Base-by-base conservation (phyloP, 164 flowering plant genomes). In the Hamamelis virginiana region DNA sequence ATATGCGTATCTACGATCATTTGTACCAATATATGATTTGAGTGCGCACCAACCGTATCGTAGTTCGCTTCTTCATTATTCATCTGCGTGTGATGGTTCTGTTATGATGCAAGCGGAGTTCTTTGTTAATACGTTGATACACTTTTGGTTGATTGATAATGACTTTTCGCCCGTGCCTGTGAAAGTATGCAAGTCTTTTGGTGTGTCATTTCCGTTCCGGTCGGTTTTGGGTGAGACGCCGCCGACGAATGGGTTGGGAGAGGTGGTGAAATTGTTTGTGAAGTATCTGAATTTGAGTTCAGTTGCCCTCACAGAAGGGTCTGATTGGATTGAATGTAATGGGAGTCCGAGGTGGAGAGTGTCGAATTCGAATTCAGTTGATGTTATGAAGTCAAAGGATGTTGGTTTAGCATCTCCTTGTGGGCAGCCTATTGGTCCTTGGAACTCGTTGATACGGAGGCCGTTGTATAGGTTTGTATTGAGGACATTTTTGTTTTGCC, bases 91-190 rank as follows among this genome's bases (percentile, higher is more conserved):
- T 69, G 96, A 90, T 77, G 82, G 77, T 60, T 77, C 85, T 0
- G 64, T 68, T 51, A 22, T 69, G 38, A 28, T 62, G 45, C 69
- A 75, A 45, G 92, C 91, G 0, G 96, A 93, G 72, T 93, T 93
- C 71, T 22, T 91, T 66, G 89, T 90, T 47, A 46, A 85, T 59
- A 60, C 87, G 0, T 71, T 90, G 44, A 69, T 82, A 45, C 81
- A 90, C 57, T 93, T 83, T 77, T 93, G 97, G 97, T 69, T 93
- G 72, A 86, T 89, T 13, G 97, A 89, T 59, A 91, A 85, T 80
- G 98, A 93, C 66, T 91, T 93, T 65, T 93, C 96, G 0, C 91
- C 98, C 0, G 28, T 90, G 33, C 72, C 90, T 1, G 74, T 78
- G 50, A 79, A 65, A 68, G 56, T 80, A 26, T 70, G 80, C 69